Evolutionary conservation across 345 rosid species (phyloP).

Genomic region (Eucalyptus regnans): DNA sequence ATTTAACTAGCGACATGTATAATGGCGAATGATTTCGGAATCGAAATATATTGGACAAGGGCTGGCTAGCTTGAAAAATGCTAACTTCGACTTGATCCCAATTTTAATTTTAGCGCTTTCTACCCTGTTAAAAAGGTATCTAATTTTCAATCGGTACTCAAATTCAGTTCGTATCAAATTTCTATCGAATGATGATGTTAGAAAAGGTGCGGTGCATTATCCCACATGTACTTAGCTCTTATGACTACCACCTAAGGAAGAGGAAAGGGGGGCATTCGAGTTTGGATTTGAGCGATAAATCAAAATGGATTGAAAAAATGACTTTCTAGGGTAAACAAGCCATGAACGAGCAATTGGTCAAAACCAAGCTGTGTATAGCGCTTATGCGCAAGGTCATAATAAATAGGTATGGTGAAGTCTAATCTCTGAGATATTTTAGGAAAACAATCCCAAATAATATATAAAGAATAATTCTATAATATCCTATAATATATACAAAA

Average conservation of each 20-base stretch:
- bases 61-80: neutral
- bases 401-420: neutral
- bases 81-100: neutral
- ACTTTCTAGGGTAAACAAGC: neutral
- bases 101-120: neutral
- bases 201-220: neutral
- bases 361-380: neutral
- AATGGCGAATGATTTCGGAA: neutral
- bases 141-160: no score
- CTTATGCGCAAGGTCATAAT: neutral
- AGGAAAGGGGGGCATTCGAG: neutral
- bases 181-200: neutral
- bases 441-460: accelerated
- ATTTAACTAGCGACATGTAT: neutral
- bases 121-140: accelerated
- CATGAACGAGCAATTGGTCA: neutral
- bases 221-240: accelerated
- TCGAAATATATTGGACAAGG: neutral
- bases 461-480: no score
- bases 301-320: neutral
- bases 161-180: accelerated
- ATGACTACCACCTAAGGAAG: neutral
- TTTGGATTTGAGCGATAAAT: neutral
- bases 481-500: no score
- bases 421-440: no score